Evolutionary conservation across 768 basidiomycete genomes (phyloP), one percentile per base, ranked within the genome.

Genomic region (Sporobolomyces phaffii): DNA sequence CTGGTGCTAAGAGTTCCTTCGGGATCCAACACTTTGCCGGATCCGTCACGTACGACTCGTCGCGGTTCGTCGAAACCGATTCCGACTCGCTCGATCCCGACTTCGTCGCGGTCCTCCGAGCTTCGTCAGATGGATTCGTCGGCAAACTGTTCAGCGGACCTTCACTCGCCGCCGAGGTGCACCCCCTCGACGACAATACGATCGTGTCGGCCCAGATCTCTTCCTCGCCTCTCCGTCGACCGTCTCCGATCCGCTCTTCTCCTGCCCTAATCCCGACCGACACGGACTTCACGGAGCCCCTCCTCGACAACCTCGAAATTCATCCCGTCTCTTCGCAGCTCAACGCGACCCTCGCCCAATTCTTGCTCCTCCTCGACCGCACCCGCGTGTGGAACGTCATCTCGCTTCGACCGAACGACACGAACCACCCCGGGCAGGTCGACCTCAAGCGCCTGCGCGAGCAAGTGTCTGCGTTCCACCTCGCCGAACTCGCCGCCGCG

Each of bases 151-250:
- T 97, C 79, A 88, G 87, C 0, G 85, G 82, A 31, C 91, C 90
- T 76, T 87, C 88, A 3, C 91, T 99, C 68, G 90, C 91, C 0
- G 93, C 91, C 0, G 88, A 93, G 74, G 89, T 87, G 0, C 94
- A 98, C 75, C 94, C 94, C 0, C 81, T 89, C 70, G 88, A 96
- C 74, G 90, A 94, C 73, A 91, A 94, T 54, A 96, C 92, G 0
- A 92, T 99, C 68, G 93, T 97, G 22, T 84, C 93, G 6, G 93
- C 92, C 0, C 92, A 96, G 77, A 91, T 97, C 76, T 86, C 87
- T 33, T 85, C 91, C 70, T 91, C 93, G 78, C 94, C 94, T 0
- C 64, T 75, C 17, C 65, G 74, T 26, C 66, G 70, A 1, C 66
- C 72, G 26, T 62, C 62, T 4, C 67, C 72, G 4, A 63, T 77